These are phyloP conservation scores for Eudorina sp. DNA, from an alignment of 139 green algal species.

Conservation along the genomic window DNA sequence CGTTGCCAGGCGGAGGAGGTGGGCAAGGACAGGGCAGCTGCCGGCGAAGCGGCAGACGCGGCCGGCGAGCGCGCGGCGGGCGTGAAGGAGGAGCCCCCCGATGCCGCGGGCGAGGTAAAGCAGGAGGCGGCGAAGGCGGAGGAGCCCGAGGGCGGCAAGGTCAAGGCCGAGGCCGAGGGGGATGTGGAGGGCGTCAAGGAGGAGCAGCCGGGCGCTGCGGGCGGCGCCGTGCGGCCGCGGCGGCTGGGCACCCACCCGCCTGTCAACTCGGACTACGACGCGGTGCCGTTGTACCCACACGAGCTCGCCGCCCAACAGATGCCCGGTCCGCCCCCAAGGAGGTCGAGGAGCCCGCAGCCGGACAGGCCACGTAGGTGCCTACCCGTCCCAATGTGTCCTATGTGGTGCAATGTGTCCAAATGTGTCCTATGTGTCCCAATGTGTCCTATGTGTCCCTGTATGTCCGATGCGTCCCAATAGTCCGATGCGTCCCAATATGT, in stretches of 20 bases:
- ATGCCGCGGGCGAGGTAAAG: not conserved
- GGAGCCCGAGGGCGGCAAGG: not conserved
- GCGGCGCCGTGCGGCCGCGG: not conserved
- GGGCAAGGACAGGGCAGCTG: not conserved
- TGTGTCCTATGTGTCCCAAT: too few relatives aligned
- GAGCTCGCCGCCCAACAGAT: constrained; percentile 19
- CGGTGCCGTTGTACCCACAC: not conserved
- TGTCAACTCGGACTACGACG: constrained; percentile 32
- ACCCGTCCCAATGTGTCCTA: too few relatives aligned
- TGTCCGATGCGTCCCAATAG: too few relatives aligned
- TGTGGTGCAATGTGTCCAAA: too few relatives aligned
- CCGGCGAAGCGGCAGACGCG: not conserved
- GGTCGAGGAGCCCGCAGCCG: not conserved
- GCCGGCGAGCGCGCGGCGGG: not conserved
- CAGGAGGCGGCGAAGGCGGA: not conserved
- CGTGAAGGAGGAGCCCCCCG: not conserved
- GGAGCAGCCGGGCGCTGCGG: not conserved
- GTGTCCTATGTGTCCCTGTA: too few relatives aligned
- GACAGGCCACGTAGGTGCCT: not conserved
- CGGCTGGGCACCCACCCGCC: not conserved
- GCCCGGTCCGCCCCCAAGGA: not conserved
- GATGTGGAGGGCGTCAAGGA: not conserved
- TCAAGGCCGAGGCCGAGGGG: not conserved
- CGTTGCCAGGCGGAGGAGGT: not conserved
- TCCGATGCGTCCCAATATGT: too few relatives aligned